Evolutionary conservation across 208 protist genomes (phyloP).

Genomic region (Phytomonas sp.): DNA sequence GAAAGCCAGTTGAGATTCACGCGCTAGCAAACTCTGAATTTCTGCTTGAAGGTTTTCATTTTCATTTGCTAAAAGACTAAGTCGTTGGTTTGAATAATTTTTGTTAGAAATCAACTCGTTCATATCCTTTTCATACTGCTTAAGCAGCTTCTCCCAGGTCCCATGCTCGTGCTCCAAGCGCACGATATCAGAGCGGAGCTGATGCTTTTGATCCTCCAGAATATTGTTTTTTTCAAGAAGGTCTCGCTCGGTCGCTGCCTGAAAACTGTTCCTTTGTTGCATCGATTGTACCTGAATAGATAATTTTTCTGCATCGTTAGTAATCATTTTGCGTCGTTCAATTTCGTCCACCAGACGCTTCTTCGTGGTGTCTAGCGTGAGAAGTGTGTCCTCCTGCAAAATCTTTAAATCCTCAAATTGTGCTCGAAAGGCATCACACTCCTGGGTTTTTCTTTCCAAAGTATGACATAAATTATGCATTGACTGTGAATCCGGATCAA

Average conservation of each 20-base stretch:
- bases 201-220: slow-evolving; percentile 40
- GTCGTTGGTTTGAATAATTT: slow-evolving; percentile 64
- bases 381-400: slow-evolving; percentile 35
- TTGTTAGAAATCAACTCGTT: slow-evolving; percentile 61
- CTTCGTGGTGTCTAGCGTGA: slow-evolving; percentile 31
- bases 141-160: slow-evolving; percentile 42
- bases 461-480: slow-evolving; percentile 28
- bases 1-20: slow-evolving; percentile 48
- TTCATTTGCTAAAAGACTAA: slow-evolving; percentile 49
- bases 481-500: slow-evolving; percentile 22
- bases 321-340: slow-evolving; percentile 25
- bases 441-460: slow-evolving; percentile 56
- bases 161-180: slow-evolving; percentile 38
- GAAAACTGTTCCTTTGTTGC: slow-evolving; percentile 60
- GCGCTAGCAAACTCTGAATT: slow-evolving; percentile 34
- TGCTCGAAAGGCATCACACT: slow-evolving; percentile 53
- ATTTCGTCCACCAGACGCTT: slow-evolving; percentile 34
- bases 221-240: slow-evolving; percentile 26
- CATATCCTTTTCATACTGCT: slow-evolving; percentile 70
- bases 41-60: slow-evolving; percentile 61
- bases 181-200: slow-evolving; percentile 22
- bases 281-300: slow-evolving; percentile 57
- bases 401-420: slow-evolving; percentile 42
- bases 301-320: slow-evolving; percentile 47
- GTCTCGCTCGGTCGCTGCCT: slow-evolving; percentile 40